Conservation (phyloP, 371 early-diverging fungal genomes). For the Mucor ambiguus region DNA sequence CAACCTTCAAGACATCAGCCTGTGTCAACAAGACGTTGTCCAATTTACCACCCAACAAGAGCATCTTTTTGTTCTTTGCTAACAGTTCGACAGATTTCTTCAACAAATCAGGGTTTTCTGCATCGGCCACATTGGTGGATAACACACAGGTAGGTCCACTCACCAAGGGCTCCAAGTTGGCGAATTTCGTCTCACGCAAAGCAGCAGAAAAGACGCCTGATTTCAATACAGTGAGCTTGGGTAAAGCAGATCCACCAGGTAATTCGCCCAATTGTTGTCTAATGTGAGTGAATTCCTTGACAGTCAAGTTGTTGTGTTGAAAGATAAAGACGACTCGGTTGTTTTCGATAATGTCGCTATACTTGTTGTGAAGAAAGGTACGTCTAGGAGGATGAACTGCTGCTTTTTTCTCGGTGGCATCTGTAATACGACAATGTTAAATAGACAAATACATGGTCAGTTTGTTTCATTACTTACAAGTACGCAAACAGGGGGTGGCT, state of each 20-base stretch:
- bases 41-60: slow-evolving; percentile 66
- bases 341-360: slow-evolving; percentile 47
- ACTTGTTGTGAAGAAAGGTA: slow-evolving; percentile 55
- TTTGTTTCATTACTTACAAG: slow-evolving; percentile 16
- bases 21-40: slow-evolving; percentile 58
- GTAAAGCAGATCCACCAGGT: slow-evolving; percentile 12
- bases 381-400: slow-evolving; percentile 49
- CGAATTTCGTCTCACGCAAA: slow-evolving; percentile 55
- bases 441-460: neutral
- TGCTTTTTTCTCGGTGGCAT: slow-evolving; percentile 36
- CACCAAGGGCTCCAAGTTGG: slow-evolving; percentile 59
- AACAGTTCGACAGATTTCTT: slow-evolving; percentile 51
- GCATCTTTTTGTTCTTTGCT: slow-evolving; percentile 64
- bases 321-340: slow-evolving; percentile 64
- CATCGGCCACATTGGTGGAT: slow-evolving; percentile 44
- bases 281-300: slow-evolving; percentile 59
- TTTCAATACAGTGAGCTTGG: slow-evolving; percentile 54
- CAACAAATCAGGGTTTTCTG: slow-evolving; percentile 45
- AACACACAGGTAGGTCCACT: slow-evolving; percentile 62
- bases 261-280: slow-evolving; percentile 54
- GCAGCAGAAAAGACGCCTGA: slow-evolving; percentile 59
- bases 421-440: slow-evolving; percentile 11
- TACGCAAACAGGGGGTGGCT: slow-evolving; percentile 23
- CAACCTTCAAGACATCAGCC: slow-evolving; percentile 56
- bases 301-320: slow-evolving; percentile 72